phyloP scores from a whole-genome alignment of 2,329 filamentous ascomycete species.

The Apiospora phragmitis region DNA sequence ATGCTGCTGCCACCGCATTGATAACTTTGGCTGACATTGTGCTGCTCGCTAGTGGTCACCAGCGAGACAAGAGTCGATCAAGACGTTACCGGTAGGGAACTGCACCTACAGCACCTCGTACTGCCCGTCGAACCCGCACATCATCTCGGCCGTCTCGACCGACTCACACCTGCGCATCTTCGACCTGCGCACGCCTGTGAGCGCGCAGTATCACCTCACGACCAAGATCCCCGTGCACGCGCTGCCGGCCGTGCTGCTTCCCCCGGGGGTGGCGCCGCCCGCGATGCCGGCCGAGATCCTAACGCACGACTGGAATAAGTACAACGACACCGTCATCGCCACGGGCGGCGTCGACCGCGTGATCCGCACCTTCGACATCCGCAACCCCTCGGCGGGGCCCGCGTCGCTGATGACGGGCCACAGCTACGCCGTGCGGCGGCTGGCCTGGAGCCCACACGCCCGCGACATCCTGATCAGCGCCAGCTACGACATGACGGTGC shows the following conservation, averaged over 20 bases:
- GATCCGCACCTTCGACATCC: constrained; percentile 88
- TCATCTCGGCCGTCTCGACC: constrained; percentile 84
- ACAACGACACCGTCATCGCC: constrained; percentile 80
- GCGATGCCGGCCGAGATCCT: constrained; percentile 76
- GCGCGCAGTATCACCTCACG: constrained; percentile 84
- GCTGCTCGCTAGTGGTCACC: constrained; percentile 71
- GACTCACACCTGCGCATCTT: constrained; percentile 90
- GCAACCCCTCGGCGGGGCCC: constrained; percentile 72
- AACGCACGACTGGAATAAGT: constrained; percentile 99
- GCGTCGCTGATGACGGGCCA: constrained; percentile 77
- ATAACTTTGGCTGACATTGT: background rate
- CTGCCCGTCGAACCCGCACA: constrained; percentile 80
- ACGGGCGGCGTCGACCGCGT: constrained; percentile 86
- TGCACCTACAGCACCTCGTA: constrained; percentile 95
- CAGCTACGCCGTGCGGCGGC: constrained; percentile 81
- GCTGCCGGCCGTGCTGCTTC: constrained; percentile 49
- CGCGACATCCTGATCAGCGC: constrained; percentile 83
- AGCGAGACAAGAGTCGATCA: constrained; percentile 69
- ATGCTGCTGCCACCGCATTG: background rate
- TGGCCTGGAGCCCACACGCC: constrained; percentile 94
- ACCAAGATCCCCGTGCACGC: constrained; percentile 82
- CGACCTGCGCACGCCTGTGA: constrained; percentile 84
- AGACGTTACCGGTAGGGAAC: constrained; percentile 85
- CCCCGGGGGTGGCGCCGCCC: constrained; percentile 32
- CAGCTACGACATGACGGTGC: constrained; percentile 97